Evolutionary conservation across 192 early-diverging fungal species (phyloP).

Genomic region (Umbelopsis vinacea): DNA sequence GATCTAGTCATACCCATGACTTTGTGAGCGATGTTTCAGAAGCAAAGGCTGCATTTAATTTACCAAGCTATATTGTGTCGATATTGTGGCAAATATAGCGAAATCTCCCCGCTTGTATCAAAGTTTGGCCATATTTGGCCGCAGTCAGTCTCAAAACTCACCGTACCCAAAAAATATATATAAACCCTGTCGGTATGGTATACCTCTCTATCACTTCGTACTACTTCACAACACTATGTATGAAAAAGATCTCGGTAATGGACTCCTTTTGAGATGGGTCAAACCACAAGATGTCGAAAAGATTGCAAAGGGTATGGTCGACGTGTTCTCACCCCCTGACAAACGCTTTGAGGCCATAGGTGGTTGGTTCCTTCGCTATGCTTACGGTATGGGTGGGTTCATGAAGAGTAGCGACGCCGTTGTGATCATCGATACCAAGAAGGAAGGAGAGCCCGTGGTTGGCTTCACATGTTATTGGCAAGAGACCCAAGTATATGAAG

Average conservation of each 20-base stretch:
- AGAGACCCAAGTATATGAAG: constrained; percentile 1
- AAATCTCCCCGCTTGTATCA: too few relatives aligned
- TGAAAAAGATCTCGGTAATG: constrained; percentile 10
- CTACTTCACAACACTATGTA: not conserved
- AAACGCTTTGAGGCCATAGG: not conserved
- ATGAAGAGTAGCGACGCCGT: not conserved
- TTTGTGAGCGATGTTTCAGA: too few relatives aligned
- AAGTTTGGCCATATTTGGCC: too few relatives aligned
- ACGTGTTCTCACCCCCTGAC: not conserved
- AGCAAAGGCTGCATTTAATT: too few relatives aligned
- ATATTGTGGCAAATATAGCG: too few relatives aligned
- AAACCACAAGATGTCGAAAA: constrained; percentile 2
- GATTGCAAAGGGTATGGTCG: not conserved
- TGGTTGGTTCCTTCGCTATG: not conserved
- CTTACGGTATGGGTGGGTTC: not conserved
- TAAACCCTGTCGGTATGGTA: too few relatives aligned
- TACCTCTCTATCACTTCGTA: too few relatives aligned
- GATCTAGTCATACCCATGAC: too few relatives aligned
- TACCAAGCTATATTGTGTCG: too few relatives aligned
- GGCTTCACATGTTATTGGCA: constrained; percentile 13
- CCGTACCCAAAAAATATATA: too few relatives aligned
- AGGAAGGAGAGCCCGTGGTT: not conserved
- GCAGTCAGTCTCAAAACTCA: too few relatives aligned
- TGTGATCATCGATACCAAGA: not conserved
- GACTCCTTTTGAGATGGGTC: not conserved